Evolutionary conservation across 768 basidiomycete species (phyloP).

Genomic region (Auricularia heimuer): DNA sequence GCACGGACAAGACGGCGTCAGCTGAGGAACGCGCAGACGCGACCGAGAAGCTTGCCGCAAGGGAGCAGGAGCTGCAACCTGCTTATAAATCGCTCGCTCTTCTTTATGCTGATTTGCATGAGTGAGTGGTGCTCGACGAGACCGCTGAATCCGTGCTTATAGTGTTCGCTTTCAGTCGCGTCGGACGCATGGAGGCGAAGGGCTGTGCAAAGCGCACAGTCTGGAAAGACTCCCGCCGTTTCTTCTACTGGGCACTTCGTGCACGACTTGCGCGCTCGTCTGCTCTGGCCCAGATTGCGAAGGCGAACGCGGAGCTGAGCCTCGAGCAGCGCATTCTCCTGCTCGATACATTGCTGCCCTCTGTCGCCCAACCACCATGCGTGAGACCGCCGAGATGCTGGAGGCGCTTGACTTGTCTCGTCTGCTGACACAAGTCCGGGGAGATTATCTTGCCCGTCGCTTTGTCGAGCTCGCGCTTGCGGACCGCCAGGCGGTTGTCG

Average conservation of each 20-base stretch:
- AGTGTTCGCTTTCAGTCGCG: slow-evolving; percentile 46
- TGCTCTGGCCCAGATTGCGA: slow-evolving; percentile 51
- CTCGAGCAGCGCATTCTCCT: slow-evolving; percentile 57
- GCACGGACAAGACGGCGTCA: slow-evolving; percentile 62
- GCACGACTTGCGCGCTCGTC: slow-evolving; percentile 64
- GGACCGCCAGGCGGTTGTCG: slow-evolving; percentile 68
- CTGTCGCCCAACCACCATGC: slow-evolving; percentile 44
- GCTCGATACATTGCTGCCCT: slow-evolving; percentile 47
- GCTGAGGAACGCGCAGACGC: slow-evolving; percentile 67
- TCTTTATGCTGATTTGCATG: slow-evolving; percentile 92
- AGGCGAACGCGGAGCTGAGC: slow-evolving; percentile 62
- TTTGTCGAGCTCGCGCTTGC: slow-evolving; percentile 61
- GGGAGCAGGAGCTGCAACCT: slow-evolving; percentile 76
- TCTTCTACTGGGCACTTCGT: slow-evolving; percentile 91
- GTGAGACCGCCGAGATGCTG: slow-evolving; percentile 50
- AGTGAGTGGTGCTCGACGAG: slow-evolving; percentile 41
- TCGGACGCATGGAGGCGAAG: slow-evolving; percentile 96
- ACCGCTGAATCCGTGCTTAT: not conserved
- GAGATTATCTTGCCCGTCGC: slow-evolving; percentile 56
- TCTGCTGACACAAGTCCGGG: slow-evolving; percentile 53
- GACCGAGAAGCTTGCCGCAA: slow-evolving; percentile 52
- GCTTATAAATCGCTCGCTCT: slow-evolving; percentile 91
- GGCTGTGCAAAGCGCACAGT: slow-evolving; percentile 79
- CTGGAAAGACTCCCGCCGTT: slow-evolving; percentile 83
- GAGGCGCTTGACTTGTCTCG: slow-evolving; percentile 61